phyloP scores from a whole-genome alignment of 768 basidiomycete genomes.

The Lactarius psammicola region DNA sequence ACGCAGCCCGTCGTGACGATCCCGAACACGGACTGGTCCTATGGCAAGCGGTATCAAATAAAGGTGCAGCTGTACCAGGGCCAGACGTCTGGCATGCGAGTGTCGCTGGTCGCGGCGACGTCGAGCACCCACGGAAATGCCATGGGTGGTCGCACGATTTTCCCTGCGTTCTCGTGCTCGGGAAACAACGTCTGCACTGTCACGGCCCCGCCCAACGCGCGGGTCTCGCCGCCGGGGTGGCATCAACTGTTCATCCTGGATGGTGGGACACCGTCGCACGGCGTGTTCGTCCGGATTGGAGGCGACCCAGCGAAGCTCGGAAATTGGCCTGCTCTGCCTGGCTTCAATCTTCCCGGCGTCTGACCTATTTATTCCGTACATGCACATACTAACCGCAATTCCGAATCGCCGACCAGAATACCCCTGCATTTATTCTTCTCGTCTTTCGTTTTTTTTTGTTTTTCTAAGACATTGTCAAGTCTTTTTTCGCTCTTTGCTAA shows the following conservation, averaged over 20 bases:
- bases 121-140: slow-evolving; percentile 76
- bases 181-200: slow-evolving; percentile 69
- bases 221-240: slow-evolving; percentile 51
- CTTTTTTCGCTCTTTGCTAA: neutral
- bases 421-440: neutral
- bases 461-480: neutral
- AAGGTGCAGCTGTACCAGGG: slow-evolving; percentile 39
- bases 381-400: neutral
- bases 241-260: neutral
- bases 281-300: neutral
- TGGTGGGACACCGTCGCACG: neutral
- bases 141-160: slow-evolving; percentile 69
- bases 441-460: too few species aligned
- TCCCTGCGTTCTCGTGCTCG: slow-evolving; percentile 66
- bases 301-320: slow-evolving; percentile 42
- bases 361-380: slow-evolving; percentile 29
- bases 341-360: slow-evolving; percentile 65
- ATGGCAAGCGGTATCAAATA: slow-evolving; percentile 45
- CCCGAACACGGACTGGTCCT: slow-evolving; percentile 56
- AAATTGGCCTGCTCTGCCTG: slow-evolving; percentile 68
- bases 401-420: neutral
- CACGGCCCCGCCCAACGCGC: slow-evolving; percentile 66
- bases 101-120: slow-evolving; percentile 68
- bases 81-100: slow-evolving; percentile 47
- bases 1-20: slow-evolving; percentile 37